Evolutionary conservation across 768 basidiomycete species (phyloP).

Genomic region (Dacryopinax primogenitus): DNA sequence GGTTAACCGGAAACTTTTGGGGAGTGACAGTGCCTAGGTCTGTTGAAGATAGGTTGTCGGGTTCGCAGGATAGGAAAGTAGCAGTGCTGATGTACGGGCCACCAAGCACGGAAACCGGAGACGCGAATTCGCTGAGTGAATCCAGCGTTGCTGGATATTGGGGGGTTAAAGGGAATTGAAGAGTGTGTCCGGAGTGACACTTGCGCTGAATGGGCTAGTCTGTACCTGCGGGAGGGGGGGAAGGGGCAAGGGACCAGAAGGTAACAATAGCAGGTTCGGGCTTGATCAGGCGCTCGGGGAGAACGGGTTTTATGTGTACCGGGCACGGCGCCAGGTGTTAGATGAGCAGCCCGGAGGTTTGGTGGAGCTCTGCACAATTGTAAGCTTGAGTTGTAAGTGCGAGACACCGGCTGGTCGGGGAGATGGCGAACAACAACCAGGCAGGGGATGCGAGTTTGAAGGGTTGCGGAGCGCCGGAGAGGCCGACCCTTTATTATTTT

Average conservation of each 20-base stretch:
- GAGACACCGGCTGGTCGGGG: neutral
- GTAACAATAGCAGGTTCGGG: neutral
- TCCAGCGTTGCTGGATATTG: conserved; percentile 4
- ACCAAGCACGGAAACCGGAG: conserved; percentile 1
- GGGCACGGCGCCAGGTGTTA: neutral
- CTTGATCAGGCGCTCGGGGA: neutral
- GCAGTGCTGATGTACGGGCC: neutral
- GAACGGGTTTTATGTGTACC: neutral
- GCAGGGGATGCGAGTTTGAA: neutral
- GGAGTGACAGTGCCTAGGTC: neutral
- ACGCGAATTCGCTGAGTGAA: neutral
- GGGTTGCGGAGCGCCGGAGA: neutral
- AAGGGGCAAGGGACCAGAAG: neutral
- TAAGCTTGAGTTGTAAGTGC: neutral
- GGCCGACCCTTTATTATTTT: conserved; percentile 9
- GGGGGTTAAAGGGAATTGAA: neutral
- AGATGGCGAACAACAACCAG: neutral
- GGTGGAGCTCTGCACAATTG: too few species aligned
- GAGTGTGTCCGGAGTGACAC: neutral
- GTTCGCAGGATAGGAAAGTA: neutral
- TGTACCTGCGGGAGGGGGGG: too few species aligned
- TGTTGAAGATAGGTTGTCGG: neutral
- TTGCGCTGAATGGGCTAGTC: neutral
- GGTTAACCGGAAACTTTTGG: neutral
- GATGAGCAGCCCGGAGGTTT: neutral